Percentiles rank a stretch among this genome's conserved stretches.
phyloP scores from a whole-genome alignment of 2,329 filamentous ascomycete genomes.

The Pezizomycotina sp. region DNA sequence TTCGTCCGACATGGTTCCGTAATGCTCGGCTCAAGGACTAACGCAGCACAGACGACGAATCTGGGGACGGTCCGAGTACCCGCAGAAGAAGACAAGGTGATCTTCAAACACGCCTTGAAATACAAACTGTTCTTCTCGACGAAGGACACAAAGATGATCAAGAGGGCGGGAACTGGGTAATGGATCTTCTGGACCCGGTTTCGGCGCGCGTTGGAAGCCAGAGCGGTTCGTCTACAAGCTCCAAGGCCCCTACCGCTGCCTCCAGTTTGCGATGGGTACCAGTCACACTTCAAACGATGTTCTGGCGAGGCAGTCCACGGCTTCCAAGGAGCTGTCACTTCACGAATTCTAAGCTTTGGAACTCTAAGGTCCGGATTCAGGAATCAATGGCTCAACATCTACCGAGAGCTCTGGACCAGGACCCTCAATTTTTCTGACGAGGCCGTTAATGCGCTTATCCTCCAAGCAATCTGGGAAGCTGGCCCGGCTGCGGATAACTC shows the following conservation, averaged over 20 bases:
- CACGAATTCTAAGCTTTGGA: conserved; percentile 33
- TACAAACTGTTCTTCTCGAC: conserved; percentile 29
- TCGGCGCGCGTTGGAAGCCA: conserved; percentile 12
- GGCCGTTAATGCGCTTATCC: conserved; percentile 35
- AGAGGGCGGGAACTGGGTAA: conserved; percentile 19
- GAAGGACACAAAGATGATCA: conserved; percentile 25
- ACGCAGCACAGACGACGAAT: conserved; percentile 30
- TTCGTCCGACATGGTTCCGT: conserved; percentile 24
- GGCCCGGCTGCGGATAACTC: conserved; percentile 27
- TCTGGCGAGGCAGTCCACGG: conserved; percentile 35
- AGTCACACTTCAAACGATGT: conserved; percentile 35
- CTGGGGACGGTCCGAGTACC: conserved; percentile 24
- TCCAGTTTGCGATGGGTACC: conserved; percentile 24
- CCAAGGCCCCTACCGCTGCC: conserved; percentile 20
- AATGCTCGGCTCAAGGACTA: conserved; percentile 28
- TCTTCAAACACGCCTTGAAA: conserved; percentile 33
- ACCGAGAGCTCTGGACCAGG: conserved; percentile 35
- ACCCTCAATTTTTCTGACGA: conserved; percentile 37
- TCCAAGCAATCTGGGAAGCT: conserved; percentile 37
- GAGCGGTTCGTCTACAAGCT: conserved; percentile 32
- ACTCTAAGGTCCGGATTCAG: conserved; percentile 34
- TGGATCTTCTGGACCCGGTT: conserved; percentile 21
- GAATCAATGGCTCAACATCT: conserved; percentile 42
- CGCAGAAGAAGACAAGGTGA: conserved; percentile 29
- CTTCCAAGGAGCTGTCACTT: conserved; percentile 35